Evolutionary conservation across 306 rosid species (phyloP).

Genomic region (Pterocarpus santalinus): DNA sequence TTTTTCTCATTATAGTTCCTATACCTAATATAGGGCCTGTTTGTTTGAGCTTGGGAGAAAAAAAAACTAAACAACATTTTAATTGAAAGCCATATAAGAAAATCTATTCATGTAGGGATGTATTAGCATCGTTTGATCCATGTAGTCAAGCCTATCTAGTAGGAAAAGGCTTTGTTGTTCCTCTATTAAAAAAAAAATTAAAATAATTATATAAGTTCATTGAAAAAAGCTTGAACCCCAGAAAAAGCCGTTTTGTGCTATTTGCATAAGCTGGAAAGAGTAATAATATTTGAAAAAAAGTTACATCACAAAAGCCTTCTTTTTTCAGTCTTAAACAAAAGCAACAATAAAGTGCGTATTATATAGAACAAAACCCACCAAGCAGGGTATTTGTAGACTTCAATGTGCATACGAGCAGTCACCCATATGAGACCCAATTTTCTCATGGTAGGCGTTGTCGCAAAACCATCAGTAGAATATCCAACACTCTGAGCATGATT

Average conservation of each 20-base stretch:
- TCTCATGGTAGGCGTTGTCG: constrained; percentile 95
- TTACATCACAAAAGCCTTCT: too few species aligned
- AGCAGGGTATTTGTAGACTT: constrained; percentile 95
- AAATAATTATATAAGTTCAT: background rate
- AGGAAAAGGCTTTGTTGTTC: background rate
- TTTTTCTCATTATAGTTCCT: constrained; percentile 29
- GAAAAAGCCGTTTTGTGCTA: background rate
- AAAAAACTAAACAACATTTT: background rate
- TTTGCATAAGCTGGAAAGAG: background rate
- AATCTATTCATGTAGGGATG: background rate
- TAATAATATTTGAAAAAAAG: background rate
- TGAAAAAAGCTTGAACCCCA: background rate
- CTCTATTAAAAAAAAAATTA: background rate
- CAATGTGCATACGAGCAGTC: constrained; percentile 98
- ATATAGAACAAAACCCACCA: constrained; percentile 60
- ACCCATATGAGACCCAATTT: constrained; percentile 96
- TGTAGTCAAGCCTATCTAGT: background rate
- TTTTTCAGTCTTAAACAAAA: background rate
- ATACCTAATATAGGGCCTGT: background rate
- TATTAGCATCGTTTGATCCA: background rate
- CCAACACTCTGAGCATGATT: constrained; percentile 99
- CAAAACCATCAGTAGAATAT: constrained; percentile 92
- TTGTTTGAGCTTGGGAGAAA: background rate
- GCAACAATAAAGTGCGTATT: background rate
- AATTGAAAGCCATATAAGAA: background rate